phyloP scores from a whole-genome alignment of 371 early-diverging fungal species.

The Fennellomyces sp. region DNA sequence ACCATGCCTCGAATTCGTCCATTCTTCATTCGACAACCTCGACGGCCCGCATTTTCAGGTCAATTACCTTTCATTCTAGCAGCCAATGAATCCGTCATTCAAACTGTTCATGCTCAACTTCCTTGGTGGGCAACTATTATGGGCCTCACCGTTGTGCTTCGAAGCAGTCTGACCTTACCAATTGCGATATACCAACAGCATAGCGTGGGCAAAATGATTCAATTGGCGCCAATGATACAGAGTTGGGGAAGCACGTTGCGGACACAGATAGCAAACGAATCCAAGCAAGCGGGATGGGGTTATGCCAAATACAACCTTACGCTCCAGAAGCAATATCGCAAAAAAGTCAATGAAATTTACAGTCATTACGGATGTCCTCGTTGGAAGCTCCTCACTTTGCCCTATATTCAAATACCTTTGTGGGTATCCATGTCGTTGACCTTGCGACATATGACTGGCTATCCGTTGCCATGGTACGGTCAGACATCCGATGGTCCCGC shows the following conservation, averaged over 20 bases:
- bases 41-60: background rate
- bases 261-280: conserved; percentile 46
- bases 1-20: background rate
- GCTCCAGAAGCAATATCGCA: conserved; percentile 61
- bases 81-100: conserved; percentile 46
- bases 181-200: conserved; percentile 76
- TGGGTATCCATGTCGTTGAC: conserved; percentile 75
- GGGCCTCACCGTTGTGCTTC: conserved; percentile 57
- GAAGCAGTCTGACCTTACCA: conserved; percentile 70
- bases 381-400: conserved; percentile 63
- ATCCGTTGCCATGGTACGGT: conserved; percentile 60
- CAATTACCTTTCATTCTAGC: conserved; percentile 37
- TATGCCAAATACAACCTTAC: conserved; percentile 52
- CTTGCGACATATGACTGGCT: conserved; percentile 67
- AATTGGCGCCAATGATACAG: conserved; percentile 64
- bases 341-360: conserved; percentile 64
- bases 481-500: conserved; percentile 33
- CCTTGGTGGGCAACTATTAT: conserved; percentile 80
- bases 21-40: background rate
- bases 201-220: conserved; percentile 58
- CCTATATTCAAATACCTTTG: conserved; percentile 78
- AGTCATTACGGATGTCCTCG: conserved; percentile 64
- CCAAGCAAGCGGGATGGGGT: conserved; percentile 36
- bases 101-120: conserved; percentile 43
- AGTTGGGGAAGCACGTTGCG: conserved; percentile 68